Evolutionary conservation across 1,284 basidiomycete genomes (phyloP).

Genomic region (Anthracocystis walkeri): DNA sequence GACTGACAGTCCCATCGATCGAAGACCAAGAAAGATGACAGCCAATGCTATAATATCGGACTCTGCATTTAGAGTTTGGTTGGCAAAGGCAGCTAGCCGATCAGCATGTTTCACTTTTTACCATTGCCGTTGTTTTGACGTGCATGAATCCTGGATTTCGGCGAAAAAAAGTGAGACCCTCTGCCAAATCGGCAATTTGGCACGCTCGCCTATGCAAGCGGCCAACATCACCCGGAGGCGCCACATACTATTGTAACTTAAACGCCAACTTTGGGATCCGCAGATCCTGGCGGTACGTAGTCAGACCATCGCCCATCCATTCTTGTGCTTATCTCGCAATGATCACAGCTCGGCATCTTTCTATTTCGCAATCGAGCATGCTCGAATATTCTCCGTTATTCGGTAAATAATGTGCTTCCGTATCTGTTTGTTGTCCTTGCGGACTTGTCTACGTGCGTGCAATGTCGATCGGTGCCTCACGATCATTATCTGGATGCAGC

Average conservation of each 20-base stretch:
- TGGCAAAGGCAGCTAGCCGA: too few relatives aligned
- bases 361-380: too few relatives aligned
- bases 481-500: background rate
- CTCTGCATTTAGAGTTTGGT: too few relatives aligned
- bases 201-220: too few relatives aligned
- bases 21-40: too few relatives aligned
- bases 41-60: too few relatives aligned
- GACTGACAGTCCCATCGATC: background rate
- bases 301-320: background rate
- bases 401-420: background rate
- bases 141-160: constrained; percentile 6
- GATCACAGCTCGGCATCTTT: background rate
- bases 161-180: background rate
- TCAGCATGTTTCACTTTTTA: too few relatives aligned
- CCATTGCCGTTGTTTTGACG: constrained; percentile 8
- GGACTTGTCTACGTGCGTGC: background rate
- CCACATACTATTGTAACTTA: background rate
- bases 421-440: background rate
- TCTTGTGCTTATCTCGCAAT: background rate
- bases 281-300: too few relatives aligned
- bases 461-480: background rate
- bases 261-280: background rate
- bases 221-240: background rate
- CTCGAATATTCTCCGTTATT: background rate
- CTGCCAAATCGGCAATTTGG: constrained; percentile 3